A percentile compares a stretch with the other conserved stretches of the same genome.
Conservation (phyloP, 73 alveolate genomes). For the Paramecium pentaurelia region DNA sequence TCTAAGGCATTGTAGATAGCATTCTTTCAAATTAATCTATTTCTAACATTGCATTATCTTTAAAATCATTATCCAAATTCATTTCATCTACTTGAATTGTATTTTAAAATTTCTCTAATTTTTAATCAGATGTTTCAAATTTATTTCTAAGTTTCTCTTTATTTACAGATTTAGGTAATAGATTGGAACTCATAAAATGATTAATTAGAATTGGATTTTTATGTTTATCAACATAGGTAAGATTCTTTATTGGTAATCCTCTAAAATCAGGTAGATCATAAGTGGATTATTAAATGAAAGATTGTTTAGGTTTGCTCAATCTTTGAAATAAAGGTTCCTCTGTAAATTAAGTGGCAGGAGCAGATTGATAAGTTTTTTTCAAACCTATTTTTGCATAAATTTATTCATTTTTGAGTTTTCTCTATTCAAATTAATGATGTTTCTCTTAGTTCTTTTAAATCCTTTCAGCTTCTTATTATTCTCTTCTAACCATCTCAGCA, state of each 20-base stretch:
- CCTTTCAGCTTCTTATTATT: neutral
- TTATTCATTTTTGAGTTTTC: neutral
- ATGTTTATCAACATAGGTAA: neutral
- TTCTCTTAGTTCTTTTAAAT: neutral
- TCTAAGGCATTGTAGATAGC: neutral
- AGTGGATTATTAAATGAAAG: neutral
- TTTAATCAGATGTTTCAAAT: neutral
- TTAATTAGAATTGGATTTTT: neutral
- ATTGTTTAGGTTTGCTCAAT: neutral
- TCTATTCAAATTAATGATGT: neutral
- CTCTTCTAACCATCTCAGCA: neutral
- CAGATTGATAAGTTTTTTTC: neutral
- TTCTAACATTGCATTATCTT: constrained; percentile 23
- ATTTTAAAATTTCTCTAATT: neutral
- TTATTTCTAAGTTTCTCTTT: neutral
- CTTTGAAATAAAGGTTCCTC: constrained; percentile 4
- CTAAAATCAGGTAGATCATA: constrained; percentile 34
- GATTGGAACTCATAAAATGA: neutral
- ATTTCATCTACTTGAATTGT: constrained; percentile 15
- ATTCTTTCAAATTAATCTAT: neutral
- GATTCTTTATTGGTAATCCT: constrained; percentile 8
- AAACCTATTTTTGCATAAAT: neutral
- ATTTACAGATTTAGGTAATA: neutral
- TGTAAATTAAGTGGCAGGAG: neutral
- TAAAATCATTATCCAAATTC: neutral